Base-by-base conservation (phyloP, 805 yeast genomes). In the Kuraishia capsulata region DNA sequence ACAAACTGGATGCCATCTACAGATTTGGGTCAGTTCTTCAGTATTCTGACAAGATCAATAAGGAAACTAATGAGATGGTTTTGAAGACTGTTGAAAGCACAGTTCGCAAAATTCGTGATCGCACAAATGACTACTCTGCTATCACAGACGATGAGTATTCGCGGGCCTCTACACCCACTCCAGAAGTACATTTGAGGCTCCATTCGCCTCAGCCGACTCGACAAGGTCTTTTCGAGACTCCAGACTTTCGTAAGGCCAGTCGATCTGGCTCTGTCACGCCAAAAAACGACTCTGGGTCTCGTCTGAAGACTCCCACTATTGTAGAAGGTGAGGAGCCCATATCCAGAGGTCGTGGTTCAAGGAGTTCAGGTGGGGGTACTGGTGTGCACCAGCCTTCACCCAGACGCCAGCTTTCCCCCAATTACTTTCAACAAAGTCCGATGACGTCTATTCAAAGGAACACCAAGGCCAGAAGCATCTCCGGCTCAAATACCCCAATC, bases 61-160 rank as follows among this genome's bases (percentile, higher is more conserved):
- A 70, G 38, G 96, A 89, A 56, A 83, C 87, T 3, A 92, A 87
- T 51, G 68, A 59, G 17, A 61, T 78, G 50, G 88, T 88, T 3
- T 57, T 83, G 20, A 59, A 64, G 28, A 65, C 81, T 2, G 84
- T 89, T 3, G 62, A 69, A 19, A 76, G 77, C 26, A 81, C 92
- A 0, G 69, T 87, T 2, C 56, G 61, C 28, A 73, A 69, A 47
- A 79, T 74, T 10, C 62, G 64, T 38, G 75, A 61, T 33, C 43
- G 39, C 30, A 47, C 44, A 29, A 37, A 48, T 20, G 44, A 41
- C 16, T 25, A 41, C 5, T 39, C 42, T 19, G 50, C 40, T 17
- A 28, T 28, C 14, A 5, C 14, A 17, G 14, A 6, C 17, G 31
- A 28, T 13, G 51, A 45, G 11, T 47, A 48, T 8, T 28, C 31